Evolutionary conservation across 768 basidiomycete species (phyloP), one percentile per base, ranked within the genome.

Genomic region (Xerocomus brunneocitrinus): DNA sequence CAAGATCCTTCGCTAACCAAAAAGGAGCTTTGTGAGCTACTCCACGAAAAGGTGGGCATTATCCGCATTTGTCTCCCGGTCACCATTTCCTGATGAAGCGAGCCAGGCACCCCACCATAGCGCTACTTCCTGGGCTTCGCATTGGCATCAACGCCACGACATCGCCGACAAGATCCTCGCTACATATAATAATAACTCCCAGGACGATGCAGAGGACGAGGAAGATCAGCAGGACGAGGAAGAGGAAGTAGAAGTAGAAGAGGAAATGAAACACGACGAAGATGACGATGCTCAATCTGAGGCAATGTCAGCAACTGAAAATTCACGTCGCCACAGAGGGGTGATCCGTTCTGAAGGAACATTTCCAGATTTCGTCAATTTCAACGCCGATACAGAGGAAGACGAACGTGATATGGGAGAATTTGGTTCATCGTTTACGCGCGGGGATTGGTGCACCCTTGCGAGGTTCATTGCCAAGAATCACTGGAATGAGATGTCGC

Each of bases 121-220:
- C 36, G 60, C 71, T n/a, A 68, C 67, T 31, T 87, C 85, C 0
- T 88, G 86, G 86, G 71, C 72, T 24, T 79, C 81, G n/a, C 79
- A 84, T 60, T 88, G 86, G 86, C 78, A 76, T 6, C 76, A 76
- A 49, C 75, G 81, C 50, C 82, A 85, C 52, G 84, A 85, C 58
- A 63, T 86, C 27, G 83, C 83, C 1, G 85, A 85, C 60, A 83
- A 84, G 60, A 83, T 85, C 27, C 61, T 84, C 19, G 64, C 68
- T 3, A 56, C 68, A 1, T 69, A 70, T 43, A 80, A 47, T n/a
- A 34, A 36, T 12, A 55, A 36, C 24, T 61, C 48, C 13, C 57
- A 77, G 19, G 71, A 73, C 6, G 74, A 73, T 22, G 63, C 68
- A 28, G 52, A 42, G 43, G 70, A 65, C 6, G 64, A 69, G 19